Base-by-base conservation (phyloP, 1,284 basidiomycete species). In the Wallemia ichthyophaga region DNA sequence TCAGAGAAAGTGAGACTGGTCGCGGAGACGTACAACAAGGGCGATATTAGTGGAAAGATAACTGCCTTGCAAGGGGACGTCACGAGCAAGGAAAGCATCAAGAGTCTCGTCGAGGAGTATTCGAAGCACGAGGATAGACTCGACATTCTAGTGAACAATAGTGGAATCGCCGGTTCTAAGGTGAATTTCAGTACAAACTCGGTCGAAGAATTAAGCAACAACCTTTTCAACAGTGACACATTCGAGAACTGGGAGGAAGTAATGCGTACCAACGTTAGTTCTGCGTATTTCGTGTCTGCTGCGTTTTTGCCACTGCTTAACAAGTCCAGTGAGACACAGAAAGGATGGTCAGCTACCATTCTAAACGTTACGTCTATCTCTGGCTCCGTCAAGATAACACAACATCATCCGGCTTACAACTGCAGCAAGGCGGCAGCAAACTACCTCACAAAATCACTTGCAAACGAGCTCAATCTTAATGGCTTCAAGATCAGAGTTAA, bases 401-500 rank as follows among this genome's bases (percentile, higher is more conserved):
- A 48, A 21, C 37, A 48, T 19, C 37, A 48, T 48, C 37, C 37
- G n/a, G 37, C 37, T 57, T 57, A 57, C 56, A 27, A 57, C 23
- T 23, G 37, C 37, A 11, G 9, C 11, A 48, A 48, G 37, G 9
- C 37, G 5, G 9, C 37, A 11, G 11, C n/a, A 5, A 21, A 21
- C 13, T 48, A 15, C 5, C 37, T 48, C 13, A 48, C 11, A 5
- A 48, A 48, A 19, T 5, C 5, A 19, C 37, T 48, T 19, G 37
- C 37, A 11, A 48, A 48, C n/a, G 37, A 48, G n/a, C n/a, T 48
- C 13, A 19, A 5, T 48, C n/a, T 48, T 5, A 48, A 48, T 56
- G 68, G 67, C 1, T 61, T 68, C 59, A 68, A 67, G 60, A 68
- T 69, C 60, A 65, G 68, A 25, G 68, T 69, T 33, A 67, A 67